Evolutionary conservation across 805 yeast genomes (phyloP), one percentile per base, ranked within the genome.

Genomic region (Naumovozyma baii): DNA sequence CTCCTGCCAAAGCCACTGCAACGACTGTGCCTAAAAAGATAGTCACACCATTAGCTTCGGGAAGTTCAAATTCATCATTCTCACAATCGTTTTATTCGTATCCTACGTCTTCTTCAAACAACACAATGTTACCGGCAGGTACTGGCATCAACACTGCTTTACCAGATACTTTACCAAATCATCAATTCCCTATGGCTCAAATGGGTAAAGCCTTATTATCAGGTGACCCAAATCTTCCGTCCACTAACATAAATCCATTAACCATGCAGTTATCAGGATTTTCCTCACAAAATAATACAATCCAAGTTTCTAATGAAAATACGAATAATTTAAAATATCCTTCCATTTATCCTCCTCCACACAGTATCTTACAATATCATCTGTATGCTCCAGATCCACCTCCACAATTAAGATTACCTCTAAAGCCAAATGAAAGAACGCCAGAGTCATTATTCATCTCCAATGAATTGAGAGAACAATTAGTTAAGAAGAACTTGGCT

Each of bases 361-460:
- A 60, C 31, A 63, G 61, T 31, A 49, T 59, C 48, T 64, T 84
- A 33, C 86, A 86, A 52, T 83, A 84, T 57, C 95, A 88, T 61
- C 63, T 86, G 31, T 88, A 90, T 62, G 92, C 96, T 0, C 96
- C 96, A 2, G 72, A 76, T 22, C 90, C 96, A 8, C 85, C 88
- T 2, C 88, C 87, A 7, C 78, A 80, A 53, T 59, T 79, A 36
- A 68, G 70, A 31, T 60, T 73, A 8, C 77, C 79, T 12, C 64
- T 83, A 45, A 70, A 72, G 36, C 76, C 84, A 1, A 78, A 87
- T 55, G 88, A 87, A 61, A 72, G 86, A 33, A 76, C 76, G 25
- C 74, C 80, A 2, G 74, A 74, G 39, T 73, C 72, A 41, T 68
- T 92, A 52, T 88, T 88, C 55, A 72, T 90, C 9, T 76, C 87